Conservation (phyloP, 306 rosid genomes). For the cucumber (Cucumis sativus) region DNA sequence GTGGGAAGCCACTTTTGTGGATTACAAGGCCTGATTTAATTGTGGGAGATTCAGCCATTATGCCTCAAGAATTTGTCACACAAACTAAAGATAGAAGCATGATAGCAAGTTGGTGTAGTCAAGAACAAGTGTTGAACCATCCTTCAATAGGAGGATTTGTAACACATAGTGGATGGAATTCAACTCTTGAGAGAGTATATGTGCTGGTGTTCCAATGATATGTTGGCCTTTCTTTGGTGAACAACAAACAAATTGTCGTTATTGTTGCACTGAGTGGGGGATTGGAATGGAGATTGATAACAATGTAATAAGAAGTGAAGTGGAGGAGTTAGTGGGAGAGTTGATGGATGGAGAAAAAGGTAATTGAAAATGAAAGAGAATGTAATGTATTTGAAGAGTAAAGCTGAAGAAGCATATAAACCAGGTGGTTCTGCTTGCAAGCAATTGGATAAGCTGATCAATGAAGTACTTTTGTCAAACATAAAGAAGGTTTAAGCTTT, state of each 20-base stretch:
- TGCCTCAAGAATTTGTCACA: slow-evolving; percentile 16
- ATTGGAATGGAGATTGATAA: slow-evolving; percentile 24
- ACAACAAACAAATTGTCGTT: slow-evolving; percentile 16
- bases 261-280: slow-evolving; percentile 29
- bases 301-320: slow-evolving; percentile 27
- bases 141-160: slow-evolving; percentile 29
- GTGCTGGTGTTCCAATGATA: slow-evolving; percentile 25
- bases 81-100: slow-evolving; percentile 24
- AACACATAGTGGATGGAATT: slow-evolving; percentile 6
- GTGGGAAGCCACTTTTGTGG: slow-evolving; percentile 27
- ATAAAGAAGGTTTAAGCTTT: not conserved
- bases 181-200: slow-evolving; percentile 36
- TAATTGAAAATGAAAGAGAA: slow-evolving; percentile 21
- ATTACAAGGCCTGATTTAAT: slow-evolving; percentile 39
- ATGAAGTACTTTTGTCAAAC: not conserved
- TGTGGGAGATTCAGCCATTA: slow-evolving; percentile 7
- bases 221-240: slow-evolving; percentile 35
- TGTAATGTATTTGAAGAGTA: slow-evolving; percentile 8
- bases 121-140: slow-evolving; percentile 38
- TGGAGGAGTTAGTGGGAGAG: slow-evolving; percentile 32
- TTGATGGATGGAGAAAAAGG: slow-evolving; percentile 33
- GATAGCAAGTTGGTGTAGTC: slow-evolving; percentile 35
- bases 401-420: not conserved
- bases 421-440: not conserved
- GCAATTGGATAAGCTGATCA: not conserved